Conservation (phyloP, 257 asterid genomes). For the Nicotiana undulata region DNA sequence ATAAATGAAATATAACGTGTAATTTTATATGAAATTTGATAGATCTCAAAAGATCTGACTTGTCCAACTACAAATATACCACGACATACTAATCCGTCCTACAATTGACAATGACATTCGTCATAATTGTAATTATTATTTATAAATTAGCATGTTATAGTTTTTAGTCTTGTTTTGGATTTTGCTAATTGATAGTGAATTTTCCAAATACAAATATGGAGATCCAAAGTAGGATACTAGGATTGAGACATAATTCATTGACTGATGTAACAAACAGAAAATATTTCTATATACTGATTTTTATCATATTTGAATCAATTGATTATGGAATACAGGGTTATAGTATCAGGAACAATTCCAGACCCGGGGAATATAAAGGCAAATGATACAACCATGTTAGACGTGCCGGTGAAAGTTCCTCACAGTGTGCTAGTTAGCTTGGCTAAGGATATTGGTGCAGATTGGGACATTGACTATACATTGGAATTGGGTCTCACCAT, state of each 20-base stretch:
- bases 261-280: too few species aligned
- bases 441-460: conserved; percentile 56
- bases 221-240: not conserved
- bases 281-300: not conserved
- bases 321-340: conserved; percentile 26
- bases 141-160: not conserved
- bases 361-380: conserved; percentile 81
- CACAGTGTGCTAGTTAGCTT: conserved; percentile 55
- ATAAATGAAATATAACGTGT: too few species aligned
- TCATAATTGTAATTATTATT: too few species aligned
- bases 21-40: too few species aligned
- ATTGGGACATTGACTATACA: conserved; percentile 70
- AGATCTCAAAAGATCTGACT: too few species aligned
- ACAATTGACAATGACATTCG: too few species aligned
- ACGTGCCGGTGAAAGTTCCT: conserved; percentile 49
- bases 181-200: not conserved
- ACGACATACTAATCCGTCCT: too few species aligned
- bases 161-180: not conserved
- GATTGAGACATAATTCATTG: too few species aligned
- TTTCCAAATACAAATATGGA: not conserved
- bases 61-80: too few species aligned
- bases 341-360: conserved; percentile 54
- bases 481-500: conserved; percentile 41
- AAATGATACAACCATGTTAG: conserved; percentile 40
- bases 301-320: not conserved